Evolutionary conservation across 2,329 filamentous ascomycete species (phyloP), one percentile per base, ranked within the genome.

Genomic region (Colletotrichum orbiculare): DNA sequence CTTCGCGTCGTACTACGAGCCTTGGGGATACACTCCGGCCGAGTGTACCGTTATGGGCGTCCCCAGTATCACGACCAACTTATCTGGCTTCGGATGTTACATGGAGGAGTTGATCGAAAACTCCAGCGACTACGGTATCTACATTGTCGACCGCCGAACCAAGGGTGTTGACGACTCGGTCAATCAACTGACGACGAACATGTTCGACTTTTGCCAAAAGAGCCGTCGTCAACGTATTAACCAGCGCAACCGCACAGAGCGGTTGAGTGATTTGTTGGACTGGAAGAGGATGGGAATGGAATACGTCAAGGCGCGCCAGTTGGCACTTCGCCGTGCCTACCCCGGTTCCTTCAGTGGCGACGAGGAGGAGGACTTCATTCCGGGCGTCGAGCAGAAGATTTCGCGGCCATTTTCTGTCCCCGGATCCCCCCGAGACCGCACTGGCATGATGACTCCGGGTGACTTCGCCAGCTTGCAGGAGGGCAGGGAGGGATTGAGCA

Each of bases 211-310:
- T 76, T 91, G 91, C 67, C 87, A 86, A 75, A 99, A 99, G 88
- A 97, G 92, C 78, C 91, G 94, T 63, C 89, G 96, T 67, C 96
- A 99, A 79, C 92, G 96, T 54, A 99, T 99, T 85, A 99, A 99
- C 85, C 96, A 98, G 82, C 89, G 96, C 54, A 99, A 99, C 80
- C 89, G 96, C 59, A 99, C 96, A 0, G 96, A 99, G 83, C 89
- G 96, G 52, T 83, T 99, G 59, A 97, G 94, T 74, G 96, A 99
- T 76, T 84, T 99, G 66, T 85, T 99, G 45, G 96, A 99, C 81
- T 99, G 96, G 96, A 98, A 98, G 86, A 88, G 96, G 54, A 99
- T 99, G 96, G 96, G 96, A 25, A 91, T 98, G 90, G 96, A 99
- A 80, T 99, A 99, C 75, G 93, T 97, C 81, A 99, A 98, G 84